These are phyloP conservation scores for Hanseniaspora mollemarum DNA, from an alignment of 805 yeast species.

Conservation along the genomic window DNA sequence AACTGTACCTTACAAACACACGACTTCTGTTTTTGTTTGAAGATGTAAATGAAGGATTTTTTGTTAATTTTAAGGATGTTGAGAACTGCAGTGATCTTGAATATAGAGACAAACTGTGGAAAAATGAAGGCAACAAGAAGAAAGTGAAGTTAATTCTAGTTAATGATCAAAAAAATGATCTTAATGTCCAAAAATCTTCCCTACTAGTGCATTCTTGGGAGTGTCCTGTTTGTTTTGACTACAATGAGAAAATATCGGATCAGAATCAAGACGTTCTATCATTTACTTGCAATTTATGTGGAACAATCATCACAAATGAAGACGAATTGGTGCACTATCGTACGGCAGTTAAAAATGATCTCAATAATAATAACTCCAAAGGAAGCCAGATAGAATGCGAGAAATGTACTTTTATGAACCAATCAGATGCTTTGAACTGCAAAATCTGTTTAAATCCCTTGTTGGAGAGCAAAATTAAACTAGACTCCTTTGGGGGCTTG, in stretches of 20 bases:
- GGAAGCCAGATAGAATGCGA: not conserved
- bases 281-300: not conserved
- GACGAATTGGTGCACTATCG: not conserved
- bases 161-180: not conserved
- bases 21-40: not conserved
- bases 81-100: not conserved
- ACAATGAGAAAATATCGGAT: not conserved
- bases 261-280: not conserved
- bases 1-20: not conserved
- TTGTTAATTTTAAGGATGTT: not conserved
- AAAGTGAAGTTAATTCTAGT: not conserved
- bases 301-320: not conserved
- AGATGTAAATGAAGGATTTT: not conserved
- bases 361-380: not conserved
- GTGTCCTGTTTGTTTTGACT: not conserved
- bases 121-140: not conserved
- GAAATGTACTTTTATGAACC: slow-evolving; percentile 2
- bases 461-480: not conserved
- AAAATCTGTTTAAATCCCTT: not conserved
- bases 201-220: not conserved
- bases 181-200: too few species aligned
- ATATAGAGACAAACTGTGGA: not conserved
- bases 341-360: not conserved
- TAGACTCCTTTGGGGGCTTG: not conserved
- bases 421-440: not conserved